Evolutionary conservation across 2,329 filamentous ascomycete genomes (phyloP).

Genomic region (Ceratocystis cacaofunesta): DNA sequence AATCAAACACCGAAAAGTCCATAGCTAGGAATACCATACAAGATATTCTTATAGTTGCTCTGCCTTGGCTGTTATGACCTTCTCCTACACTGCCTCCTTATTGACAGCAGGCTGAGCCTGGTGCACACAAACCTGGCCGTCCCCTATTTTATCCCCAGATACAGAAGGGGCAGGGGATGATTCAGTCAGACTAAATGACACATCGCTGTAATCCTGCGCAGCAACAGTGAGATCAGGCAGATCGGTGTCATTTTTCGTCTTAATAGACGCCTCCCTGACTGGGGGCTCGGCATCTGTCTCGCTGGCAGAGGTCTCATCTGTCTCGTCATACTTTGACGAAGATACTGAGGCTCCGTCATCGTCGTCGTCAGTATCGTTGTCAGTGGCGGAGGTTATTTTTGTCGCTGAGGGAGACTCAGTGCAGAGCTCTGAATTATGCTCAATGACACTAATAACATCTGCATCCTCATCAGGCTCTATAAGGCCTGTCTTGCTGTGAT

Average conservation of each 20-base stretch:
- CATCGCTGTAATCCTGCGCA: conserved; percentile 13
- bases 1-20: neutral
- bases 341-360: conserved; percentile 4
- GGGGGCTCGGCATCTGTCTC: conserved; percentile 13
- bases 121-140: neutral
- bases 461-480: neutral
- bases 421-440: neutral
- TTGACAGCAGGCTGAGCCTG: neutral
- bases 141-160: neutral
- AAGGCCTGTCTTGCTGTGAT: neutral
- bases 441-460: conserved; percentile 1
- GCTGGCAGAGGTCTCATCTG: conserved; percentile 8
- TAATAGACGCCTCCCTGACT: neutral
- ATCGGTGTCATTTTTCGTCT: neutral
- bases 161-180: conserved; percentile 6
- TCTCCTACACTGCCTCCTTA: neutral
- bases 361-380: neutral
- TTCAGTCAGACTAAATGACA: conserved; percentile 13
- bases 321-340: conserved; percentile 6
- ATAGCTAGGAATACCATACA: neutral
- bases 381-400: neutral
- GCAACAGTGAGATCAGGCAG: conserved; percentile 4
- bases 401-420: neutral
- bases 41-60: neutral
- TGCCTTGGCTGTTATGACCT: neutral